phyloP scores from a whole-genome alignment of 805 yeast species.

The baker's yeast (Saccharomyces cerevisiae) region DNA sequence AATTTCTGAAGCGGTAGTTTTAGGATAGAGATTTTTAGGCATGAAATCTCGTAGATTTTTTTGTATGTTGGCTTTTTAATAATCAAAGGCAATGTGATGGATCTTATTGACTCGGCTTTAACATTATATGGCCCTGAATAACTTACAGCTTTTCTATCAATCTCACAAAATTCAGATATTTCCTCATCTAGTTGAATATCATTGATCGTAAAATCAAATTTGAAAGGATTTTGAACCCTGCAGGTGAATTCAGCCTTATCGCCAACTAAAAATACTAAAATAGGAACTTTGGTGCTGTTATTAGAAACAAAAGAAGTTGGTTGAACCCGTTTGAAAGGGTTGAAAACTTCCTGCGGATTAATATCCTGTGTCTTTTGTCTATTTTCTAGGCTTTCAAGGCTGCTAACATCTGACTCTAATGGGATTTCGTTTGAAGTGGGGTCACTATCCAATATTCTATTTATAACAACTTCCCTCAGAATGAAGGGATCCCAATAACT shows the following conservation, averaged over 20 bases:
- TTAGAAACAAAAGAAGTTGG: not conserved
- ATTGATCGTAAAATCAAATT: conserved; percentile 57
- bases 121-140: conserved; percentile 27
- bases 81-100: conserved; percentile 28
- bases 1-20: conserved; percentile 15
- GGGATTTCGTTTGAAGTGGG: conserved; percentile 8
- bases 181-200: conserved; percentile 35
- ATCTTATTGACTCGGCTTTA: conserved; percentile 32
- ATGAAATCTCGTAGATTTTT: conserved; percentile 6
- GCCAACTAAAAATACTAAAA: conserved; percentile 37
- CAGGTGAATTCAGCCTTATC: conserved; percentile 55
- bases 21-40: conserved; percentile 19
- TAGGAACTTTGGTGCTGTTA: not conserved
- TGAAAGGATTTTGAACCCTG: conserved; percentile 69
- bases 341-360: conserved; percentile 42
- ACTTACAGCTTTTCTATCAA: conserved; percentile 12
- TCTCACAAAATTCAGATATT: conserved; percentile 22
- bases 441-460: conserved; percentile 21
- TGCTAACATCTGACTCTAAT: conserved; percentile 11
- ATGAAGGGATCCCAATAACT: conserved; percentile 71
- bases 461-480: conserved; percentile 42
- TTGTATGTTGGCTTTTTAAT: conserved; percentile 14
- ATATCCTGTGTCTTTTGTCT: conserved; percentile 5
- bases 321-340: conserved; percentile 40
- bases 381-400: conserved; percentile 5